Base-by-base conservation (phyloP, 139 green algal species). In the Haematococcus sp. region DNA sequence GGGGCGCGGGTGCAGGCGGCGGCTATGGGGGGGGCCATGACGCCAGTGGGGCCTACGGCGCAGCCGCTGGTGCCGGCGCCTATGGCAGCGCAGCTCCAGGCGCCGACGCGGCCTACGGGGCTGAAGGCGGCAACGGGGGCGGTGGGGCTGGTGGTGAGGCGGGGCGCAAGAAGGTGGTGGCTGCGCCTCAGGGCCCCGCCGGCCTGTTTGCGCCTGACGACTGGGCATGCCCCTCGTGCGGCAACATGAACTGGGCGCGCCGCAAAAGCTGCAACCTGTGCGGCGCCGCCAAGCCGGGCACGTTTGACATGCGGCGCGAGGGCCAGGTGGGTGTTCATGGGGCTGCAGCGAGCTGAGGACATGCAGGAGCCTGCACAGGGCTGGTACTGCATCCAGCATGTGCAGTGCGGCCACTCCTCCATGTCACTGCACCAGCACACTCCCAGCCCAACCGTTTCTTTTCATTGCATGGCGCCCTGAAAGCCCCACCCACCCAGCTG, bases 161-260 rank as follows among this genome's bases (percentile, higher is more conserved):
- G 1, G 66, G 28, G 11, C 63, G 58, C n/a, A 80, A 76, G 71
- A 76, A 76, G 44, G 79, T 89, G 23, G 70, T 70, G 44, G 83
- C 84, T 2, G 84, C 87, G 3, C 84, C 84, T 19, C 83, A 89
- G 72, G 87, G 84, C 22, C 84, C 86, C 0, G 40, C 85, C 9
- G 84, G 86, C 25, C 68, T 88, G 71, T 93, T 90, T 49, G 22
- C 46, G 1, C 61, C 68, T 2, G 91, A 81, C 35, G 92, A 97
- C 77, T 97, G 92, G 92, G 59, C 86, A 1, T 97, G 92, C 82
- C 76, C 81, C 31, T 79, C 69, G 32, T 97, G 92, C 76, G 89
- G 88, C 64, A 97, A 97, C 76, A 89, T 86, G 60, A 93, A 92
- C 83, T 95, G 90, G 80, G 87, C 84, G 0, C 79, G 85, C n/a